Conservation (phyloP, 1,284 basidiomycete species). For the Mycena citricolor region DNA sequence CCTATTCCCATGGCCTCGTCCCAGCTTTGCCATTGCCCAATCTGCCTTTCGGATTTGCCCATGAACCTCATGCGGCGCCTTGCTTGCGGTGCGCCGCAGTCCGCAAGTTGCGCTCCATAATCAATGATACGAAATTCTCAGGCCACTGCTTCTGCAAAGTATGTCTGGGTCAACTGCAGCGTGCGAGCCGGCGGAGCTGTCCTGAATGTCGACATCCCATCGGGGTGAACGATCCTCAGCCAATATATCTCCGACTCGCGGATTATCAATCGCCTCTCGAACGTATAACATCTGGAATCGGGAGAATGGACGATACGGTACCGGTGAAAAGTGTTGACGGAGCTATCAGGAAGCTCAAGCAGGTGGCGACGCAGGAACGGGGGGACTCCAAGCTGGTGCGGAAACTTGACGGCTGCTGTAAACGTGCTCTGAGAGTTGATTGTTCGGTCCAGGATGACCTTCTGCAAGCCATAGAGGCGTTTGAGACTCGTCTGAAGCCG, state of each 20-base stretch:
- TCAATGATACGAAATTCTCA: neutral
- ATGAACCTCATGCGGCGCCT: slow-evolving; percentile 11
- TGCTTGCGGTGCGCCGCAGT: slow-evolving; percentile 7
- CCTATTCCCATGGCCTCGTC: too few species aligned
- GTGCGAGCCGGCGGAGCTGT: slow-evolving; percentile 3
- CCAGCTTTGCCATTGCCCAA: slow-evolving; percentile 15
- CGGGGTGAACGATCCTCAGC: slow-evolving; percentile 5
- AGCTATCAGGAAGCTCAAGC: slow-evolving; percentile 18
- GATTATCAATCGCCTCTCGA: slow-evolving; percentile 8
- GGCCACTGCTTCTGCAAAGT: slow-evolving; percentile 19
- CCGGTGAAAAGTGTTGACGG: slow-evolving; percentile 25
- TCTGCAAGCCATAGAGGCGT: slow-evolving; percentile 23
- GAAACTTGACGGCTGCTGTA: too few species aligned
- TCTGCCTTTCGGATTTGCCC: slow-evolving; percentile 11
- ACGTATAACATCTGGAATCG: slow-evolving; percentile 15
- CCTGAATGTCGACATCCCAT: slow-evolving; percentile 19
- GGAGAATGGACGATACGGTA: slow-evolving; percentile 18
- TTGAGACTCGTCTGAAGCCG: slow-evolving; percentile 23
- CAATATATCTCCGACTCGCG: slow-evolving; percentile 14
- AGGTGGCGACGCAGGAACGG: slow-evolving; percentile 14
- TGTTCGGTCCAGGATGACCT: slow-evolving; percentile 11
- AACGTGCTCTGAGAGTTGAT: neutral
- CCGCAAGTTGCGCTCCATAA: neutral
- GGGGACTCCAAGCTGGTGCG: slow-evolving; percentile 14
- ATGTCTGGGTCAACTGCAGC: slow-evolving; percentile 5